Evolutionary conservation across 495 filamentous ascomycete genomes (phyloP), one percentile per base, ranked within the genome.

Genomic region (Parachaetomium inaequale): DNA sequence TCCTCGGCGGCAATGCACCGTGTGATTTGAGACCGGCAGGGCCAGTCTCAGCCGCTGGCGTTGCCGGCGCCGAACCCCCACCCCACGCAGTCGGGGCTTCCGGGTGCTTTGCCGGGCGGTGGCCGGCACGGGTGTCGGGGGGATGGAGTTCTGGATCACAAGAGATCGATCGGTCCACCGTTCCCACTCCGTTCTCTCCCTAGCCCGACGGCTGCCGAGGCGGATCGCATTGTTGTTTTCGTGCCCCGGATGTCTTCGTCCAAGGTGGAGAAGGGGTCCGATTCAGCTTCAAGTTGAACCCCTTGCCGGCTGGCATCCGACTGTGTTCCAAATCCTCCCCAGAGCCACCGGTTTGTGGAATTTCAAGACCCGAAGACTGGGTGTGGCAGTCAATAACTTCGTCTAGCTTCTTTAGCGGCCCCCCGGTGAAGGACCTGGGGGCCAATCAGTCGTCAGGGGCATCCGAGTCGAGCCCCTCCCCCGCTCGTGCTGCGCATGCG

Each of bases 301-400:
- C 21, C 28, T 58, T 49, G 56, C 56, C 32, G 46, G 23, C 29
- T 46, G 46, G 43, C 17, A 19, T 4, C n/a, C 55, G 14, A 34
- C 6, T 12, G 0, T n/a, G n/a, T n/a, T n/a, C n/a, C n/a, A n/a
- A n/a, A n/a, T 4, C 17, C 7, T 29, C 40, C 1, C n/a, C 26
- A 58, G 8, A 21, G 15, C 23, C 40, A 29, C 56, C 57, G 19
- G 45, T 60, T 59, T 36, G 42, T 50, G 38, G 54, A 46, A 50
- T 63, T 55, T 43, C 46, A 54, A 4, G 52, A 43, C 60, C 62
- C 63, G 56, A 50, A 38, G 52, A 58, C 31, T 5, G 38, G 19
- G 45, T 50, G 45, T 50, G 45, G 32, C 31, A 38, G 56, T 50
- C 56, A 38, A 59, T 49, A 28, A 36, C 31, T 26, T 59, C 31